Evolutionary conservation across 2,329 filamentous ascomycete species (phyloP), one percentile per base, ranked within the genome.

Genomic region (Dactylonectria macrodidyma): DNA sequence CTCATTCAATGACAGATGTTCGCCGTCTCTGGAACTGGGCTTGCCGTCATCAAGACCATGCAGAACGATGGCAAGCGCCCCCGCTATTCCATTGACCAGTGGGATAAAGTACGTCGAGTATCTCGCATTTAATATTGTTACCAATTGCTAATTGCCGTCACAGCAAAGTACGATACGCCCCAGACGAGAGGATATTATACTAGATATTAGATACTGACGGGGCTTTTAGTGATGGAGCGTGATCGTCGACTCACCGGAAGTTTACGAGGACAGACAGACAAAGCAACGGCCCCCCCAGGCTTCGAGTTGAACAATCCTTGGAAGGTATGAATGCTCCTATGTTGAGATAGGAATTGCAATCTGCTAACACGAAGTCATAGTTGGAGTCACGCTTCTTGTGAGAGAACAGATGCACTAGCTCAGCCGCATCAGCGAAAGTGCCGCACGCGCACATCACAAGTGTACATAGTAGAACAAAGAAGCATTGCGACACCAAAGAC

Each of bases 271-370:
- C 89, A 91, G 76, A 85, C 82, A 63, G 88, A 90, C 76, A 83
- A 81, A 30, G 79, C 88, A 48, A 78, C 82, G 71, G 89, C 89
- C 24, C 89, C 89, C 19, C 77, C 82, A 19, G 89, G 89, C 44
- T 91, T 89, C 78, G 89, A 91, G 75, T 75, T 90, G 69, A 91
- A 86, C 82, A 90, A 90, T 75, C 86, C 86, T 36, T 91, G 89
- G 89, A 90, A 84, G 82, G 89, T 90, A 85, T 54, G 85, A 78
- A 65, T 30, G 44, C 34, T 58, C 38, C n/a, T 16, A 38, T 19
- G 34, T 38, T 33, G 7, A 41, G 24, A 14, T 6, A 46, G 16
- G 16, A 16, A 10, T 9, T 22, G 10, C 30, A 30, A 4, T 3
- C 33, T 19, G 55, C 63, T 67, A 36, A 65, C 66, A 54, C 47